Percentiles rank a stretch among this genome's conserved stretches.
phyloP scores from a whole-genome alignment of 805 yeast species.

The Brettanomyces nanus region DNA sequence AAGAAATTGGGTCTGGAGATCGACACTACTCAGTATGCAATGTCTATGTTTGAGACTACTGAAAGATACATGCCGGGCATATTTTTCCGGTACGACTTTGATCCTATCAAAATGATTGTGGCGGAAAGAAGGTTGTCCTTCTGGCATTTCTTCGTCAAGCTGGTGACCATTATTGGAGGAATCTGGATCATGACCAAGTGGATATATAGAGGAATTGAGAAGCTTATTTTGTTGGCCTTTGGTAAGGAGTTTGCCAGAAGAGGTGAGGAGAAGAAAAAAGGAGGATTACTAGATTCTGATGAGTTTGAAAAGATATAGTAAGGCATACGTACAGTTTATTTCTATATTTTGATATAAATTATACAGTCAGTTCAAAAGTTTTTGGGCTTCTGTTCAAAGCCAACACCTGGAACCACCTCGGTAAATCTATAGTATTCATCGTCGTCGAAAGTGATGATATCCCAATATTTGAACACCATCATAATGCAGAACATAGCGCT shows the following conservation, averaged over 20 bases:
- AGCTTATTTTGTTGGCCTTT: constrained; percentile 37
- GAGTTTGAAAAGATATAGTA: constrained; percentile 20
- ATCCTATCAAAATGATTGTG: constrained; percentile 67
- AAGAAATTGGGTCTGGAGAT: constrained; percentile 61
- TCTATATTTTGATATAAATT: no score
- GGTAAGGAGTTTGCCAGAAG: constrained; percentile 50
- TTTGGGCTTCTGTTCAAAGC: neutral
- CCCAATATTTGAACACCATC: constrained; percentile 98
- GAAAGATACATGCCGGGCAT: constrained; percentile 58
- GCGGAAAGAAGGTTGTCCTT: constrained; percentile 71
- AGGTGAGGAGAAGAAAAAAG: constrained; percentile 37
- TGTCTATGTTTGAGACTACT: constrained; percentile 35
- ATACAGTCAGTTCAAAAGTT: neutral
- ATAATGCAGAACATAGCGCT: constrained; percentile 75
- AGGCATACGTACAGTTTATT: no score
- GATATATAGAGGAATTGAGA: constrained; percentile 50
- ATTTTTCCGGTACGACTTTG: constrained; percentile 78
- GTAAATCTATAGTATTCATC: constrained; percentile 58
- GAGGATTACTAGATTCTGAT: constrained; percentile 22
- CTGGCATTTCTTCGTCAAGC: constrained; percentile 63
- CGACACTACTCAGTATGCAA: constrained; percentile 81
- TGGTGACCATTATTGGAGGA: constrained; percentile 82
- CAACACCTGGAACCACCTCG: constrained; percentile 3
- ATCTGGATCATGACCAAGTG: constrained; percentile 62
- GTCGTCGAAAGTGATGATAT: constrained; percentile 89